phyloP scores from a whole-genome alignment of 2,329 filamentous ascomycete species.

The Aspergillus aculeatus region DNA sequence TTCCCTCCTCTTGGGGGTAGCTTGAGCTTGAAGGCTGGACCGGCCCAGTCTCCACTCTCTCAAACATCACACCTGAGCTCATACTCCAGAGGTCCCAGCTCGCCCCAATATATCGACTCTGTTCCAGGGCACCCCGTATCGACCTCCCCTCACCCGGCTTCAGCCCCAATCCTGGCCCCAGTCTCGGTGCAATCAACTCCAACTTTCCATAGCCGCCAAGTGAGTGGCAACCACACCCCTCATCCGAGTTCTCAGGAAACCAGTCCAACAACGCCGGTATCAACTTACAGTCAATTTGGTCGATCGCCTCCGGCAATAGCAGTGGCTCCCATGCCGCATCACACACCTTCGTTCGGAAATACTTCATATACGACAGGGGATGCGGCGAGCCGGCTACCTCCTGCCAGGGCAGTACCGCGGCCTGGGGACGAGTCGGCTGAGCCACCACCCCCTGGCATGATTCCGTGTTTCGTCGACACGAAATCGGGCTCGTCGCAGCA shows the following conservation, averaged over 20 bases:
- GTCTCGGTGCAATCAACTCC: constrained; percentile 35
- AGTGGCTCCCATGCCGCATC: constrained; percentile 20
- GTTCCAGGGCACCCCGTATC: constrained; percentile 24
- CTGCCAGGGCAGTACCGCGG: constrained; percentile 23
- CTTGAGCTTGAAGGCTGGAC: constrained; percentile 31
- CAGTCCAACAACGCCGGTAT: constrained; percentile 36
- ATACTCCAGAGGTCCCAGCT: constrained; percentile 27
- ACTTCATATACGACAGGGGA: constrained; percentile 28
- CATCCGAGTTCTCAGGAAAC: constrained; percentile 36
- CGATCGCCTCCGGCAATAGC: constrained; percentile 31
- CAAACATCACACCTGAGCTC: constrained; percentile 32
- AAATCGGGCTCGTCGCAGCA: constrained; percentile 44
- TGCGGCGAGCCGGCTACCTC: constrained; percentile 23
- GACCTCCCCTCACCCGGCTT: constrained; percentile 15
- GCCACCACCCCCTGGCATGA: constrained; percentile 27
- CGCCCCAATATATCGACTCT: constrained; percentile 27
- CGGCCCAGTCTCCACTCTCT: constrained; percentile 37
- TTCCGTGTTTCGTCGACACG: constrained; percentile 39
- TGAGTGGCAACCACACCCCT: constrained; percentile 31
- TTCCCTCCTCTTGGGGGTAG: constrained; percentile 30
- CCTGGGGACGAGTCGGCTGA: constrained; percentile 16
- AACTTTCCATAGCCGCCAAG: constrained; percentile 31
- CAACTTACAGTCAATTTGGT: constrained; percentile 32
- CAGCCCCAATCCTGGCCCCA: constrained; percentile 18
- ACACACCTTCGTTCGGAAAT: constrained; percentile 17